Conservation (phyloP, 176 grass and related monocot species). For the Carex kokanica region DNA sequence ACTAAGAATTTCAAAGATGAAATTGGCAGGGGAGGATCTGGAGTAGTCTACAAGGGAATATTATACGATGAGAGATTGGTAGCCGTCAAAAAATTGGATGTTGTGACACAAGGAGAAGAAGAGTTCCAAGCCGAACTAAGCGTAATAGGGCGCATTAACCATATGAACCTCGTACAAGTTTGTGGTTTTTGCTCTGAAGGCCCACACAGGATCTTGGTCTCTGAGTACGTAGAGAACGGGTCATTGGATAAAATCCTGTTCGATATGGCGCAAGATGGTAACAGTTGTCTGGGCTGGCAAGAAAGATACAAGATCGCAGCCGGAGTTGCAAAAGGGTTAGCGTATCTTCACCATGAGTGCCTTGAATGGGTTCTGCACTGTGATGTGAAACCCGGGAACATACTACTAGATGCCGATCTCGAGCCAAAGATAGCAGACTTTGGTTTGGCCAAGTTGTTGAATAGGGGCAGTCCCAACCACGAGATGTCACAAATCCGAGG, state of each 20-base stretch:
- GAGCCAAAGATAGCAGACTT: constrained; percentile 51
- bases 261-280: background rate
- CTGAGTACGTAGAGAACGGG: constrained; percentile 37
- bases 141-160: constrained; percentile 47
- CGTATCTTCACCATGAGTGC: constrained; percentile 54
- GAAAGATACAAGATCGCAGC: constrained; percentile 37
- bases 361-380: constrained; percentile 58
- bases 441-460: constrained; percentile 34
- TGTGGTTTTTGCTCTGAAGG: constrained; percentile 46
- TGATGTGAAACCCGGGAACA: constrained; percentile 63
- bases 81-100: constrained; percentile 43
- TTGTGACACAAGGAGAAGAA: constrained; percentile 34
- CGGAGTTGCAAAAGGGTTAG: constrained; percentile 37
- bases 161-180: constrained; percentile 57
- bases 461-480: constrained; percentile 2
- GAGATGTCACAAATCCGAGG: constrained; percentile 34
- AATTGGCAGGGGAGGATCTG: constrained; percentile 43
- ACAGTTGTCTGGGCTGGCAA: constrained; percentile 23
- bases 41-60: constrained; percentile 43
- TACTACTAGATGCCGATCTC: constrained; percentile 34
- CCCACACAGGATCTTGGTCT: constrained; percentile 38
- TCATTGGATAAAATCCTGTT: constrained; percentile 39
- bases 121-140: constrained; percentile 51
- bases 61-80: constrained; percentile 31
- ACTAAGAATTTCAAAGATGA: constrained; percentile 39